Evolutionary conservation across 1,139 yeast species (phyloP).

Genomic region (Hansenula sp.): DNA sequence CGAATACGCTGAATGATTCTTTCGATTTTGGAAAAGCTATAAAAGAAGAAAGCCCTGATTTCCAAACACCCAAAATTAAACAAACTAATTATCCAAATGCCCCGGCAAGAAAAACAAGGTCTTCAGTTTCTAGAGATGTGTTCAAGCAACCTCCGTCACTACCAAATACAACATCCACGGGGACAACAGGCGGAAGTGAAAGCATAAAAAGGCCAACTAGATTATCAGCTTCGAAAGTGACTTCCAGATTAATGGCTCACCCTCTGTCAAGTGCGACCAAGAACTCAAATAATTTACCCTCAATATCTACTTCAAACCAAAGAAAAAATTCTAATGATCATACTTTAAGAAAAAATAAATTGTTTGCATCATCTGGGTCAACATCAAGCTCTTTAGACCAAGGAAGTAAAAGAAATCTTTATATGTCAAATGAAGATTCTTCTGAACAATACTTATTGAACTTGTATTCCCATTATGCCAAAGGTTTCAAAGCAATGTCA

Average conservation of each 20-base stretch:
- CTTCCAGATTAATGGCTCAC: constrained; percentile 50
- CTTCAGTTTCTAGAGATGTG: constrained; percentile 22
- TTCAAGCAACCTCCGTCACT: constrained; percentile 30
- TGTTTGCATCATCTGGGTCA: constrained; percentile 8
- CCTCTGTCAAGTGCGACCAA: constrained; percentile 29
- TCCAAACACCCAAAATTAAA: constrained; percentile 47
- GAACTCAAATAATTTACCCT: constrained; percentile 4
- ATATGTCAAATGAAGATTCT: constrained; percentile 29
- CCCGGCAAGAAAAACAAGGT: constrained; percentile 44
- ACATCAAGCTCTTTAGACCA: not conserved
- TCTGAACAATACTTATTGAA: constrained; percentile 45
- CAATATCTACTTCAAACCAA: constrained; percentile 2
- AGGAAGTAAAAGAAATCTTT: constrained; percentile 18
- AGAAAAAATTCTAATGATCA: constrained; percentile 11
- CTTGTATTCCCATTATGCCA: constrained; percentile 60
- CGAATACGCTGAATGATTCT: not conserved
- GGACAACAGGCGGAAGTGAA: constrained; percentile 8
- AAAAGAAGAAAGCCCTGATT: constrained; percentile 14
- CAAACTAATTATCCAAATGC: constrained; percentile 46
- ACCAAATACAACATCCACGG: not conserved
- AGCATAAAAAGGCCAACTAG: constrained; percentile 18
- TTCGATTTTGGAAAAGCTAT: not conserved
- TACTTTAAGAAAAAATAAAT: constrained; percentile 17
- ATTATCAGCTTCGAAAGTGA: constrained; percentile 40
- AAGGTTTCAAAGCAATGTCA: constrained; percentile 60